Conservation (phyloP, 371 early-diverging fungal genomes). For the Parasitella parasitica region DNA sequence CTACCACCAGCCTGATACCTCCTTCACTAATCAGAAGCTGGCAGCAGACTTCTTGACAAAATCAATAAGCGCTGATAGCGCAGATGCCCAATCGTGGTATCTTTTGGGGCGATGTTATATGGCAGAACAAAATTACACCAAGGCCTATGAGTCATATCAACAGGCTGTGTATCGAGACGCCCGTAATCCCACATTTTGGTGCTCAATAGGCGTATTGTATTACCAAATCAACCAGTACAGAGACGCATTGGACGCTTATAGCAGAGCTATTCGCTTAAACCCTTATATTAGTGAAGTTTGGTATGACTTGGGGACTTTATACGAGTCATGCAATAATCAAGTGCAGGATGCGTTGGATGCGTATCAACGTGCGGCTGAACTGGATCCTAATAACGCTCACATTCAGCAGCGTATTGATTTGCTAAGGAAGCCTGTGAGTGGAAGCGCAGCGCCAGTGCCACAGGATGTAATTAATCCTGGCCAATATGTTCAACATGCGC, state of each 20-base stretch:
- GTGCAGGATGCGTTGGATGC: constrained; percentile 94
- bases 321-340: constrained; percentile 96
- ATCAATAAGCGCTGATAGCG: constrained; percentile 78
- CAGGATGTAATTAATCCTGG: constrained; percentile 61
- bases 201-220: constrained; percentile 95
- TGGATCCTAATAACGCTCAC: constrained; percentile 73
- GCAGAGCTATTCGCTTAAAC: constrained; percentile 87
- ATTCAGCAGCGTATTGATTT: constrained; percentile 82
- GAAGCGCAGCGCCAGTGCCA: constrained; percentile 50
- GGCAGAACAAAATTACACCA: constrained; percentile 88
- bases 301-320: constrained; percentile 92
- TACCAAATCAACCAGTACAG: constrained; percentile 92
- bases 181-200: constrained; percentile 94
- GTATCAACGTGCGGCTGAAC: constrained; percentile 85
- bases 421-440: constrained; percentile 37
- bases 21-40: constrained; percentile 74
- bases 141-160: constrained; percentile 96
- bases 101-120: constrained; percentile 93
- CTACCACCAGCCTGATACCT: constrained; percentile 77
- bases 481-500: constrained; percentile 30
- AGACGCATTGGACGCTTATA: constrained; percentile 95
- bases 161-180: constrained; percentile 93
- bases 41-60: constrained; percentile 77
- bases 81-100: constrained; percentile 92
- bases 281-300: constrained; percentile 94